Evolutionary conservation across 1,284 basidiomycete species (phyloP).

Genomic region (Sparassis latifolia): DNA sequence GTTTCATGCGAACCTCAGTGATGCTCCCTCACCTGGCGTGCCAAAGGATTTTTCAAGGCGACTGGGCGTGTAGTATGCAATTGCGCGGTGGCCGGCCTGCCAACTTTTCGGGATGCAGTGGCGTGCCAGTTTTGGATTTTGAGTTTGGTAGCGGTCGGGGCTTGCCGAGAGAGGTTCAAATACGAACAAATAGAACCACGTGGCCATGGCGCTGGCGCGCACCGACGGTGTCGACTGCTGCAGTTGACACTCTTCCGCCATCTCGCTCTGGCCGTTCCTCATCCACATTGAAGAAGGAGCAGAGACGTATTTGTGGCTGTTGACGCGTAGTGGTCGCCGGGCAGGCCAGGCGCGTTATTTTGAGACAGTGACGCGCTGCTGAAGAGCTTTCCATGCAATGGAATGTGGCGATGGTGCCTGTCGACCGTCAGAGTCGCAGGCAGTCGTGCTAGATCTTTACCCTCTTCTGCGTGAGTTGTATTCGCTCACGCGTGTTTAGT

Average conservation of each 20-base stretch:
- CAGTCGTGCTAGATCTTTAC: constrained; percentile 19
- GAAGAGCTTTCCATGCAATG: constrained; percentile 33
- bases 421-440: constrained; percentile 31
- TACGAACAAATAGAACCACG: not conserved
- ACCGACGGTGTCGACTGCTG: not conserved
- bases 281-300: too few species aligned
- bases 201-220: not conserved
- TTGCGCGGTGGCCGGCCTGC: constrained; percentile 3
- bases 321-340: not conserved
- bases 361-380: constrained; percentile 5
- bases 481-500: too few species aligned
- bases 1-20: not conserved
- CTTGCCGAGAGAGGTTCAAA: constrained; percentile 2
- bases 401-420: constrained; percentile 48
- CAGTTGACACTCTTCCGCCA: too few species aligned
- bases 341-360: too few species aligned
- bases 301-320: not conserved
- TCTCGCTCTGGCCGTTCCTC: too few species aligned
- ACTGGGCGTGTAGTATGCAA: constrained; percentile 18
- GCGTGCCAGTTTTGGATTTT: constrained; percentile 23
- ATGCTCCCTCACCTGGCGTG: constrained; percentile 39
- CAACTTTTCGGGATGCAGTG: constrained; percentile 9
- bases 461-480: too few species aligned
- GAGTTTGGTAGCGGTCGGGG: constrained; percentile 14
- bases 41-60: constrained; percentile 90